phyloP scores from a whole-genome alignment of 164 flowering plant species.

The grape (Vitis vinifera) region DNA sequence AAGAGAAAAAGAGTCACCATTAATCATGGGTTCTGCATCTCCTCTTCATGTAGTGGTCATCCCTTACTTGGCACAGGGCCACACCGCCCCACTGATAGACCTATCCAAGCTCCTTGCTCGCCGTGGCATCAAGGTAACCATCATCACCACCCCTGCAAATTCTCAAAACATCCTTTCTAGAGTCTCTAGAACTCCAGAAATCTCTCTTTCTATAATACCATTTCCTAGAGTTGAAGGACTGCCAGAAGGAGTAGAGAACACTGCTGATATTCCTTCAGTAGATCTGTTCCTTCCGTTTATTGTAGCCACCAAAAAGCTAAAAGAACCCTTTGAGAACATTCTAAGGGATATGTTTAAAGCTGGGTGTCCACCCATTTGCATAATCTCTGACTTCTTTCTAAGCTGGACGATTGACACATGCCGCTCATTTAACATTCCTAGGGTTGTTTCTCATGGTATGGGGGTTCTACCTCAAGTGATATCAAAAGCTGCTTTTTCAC shows the following conservation, averaged over 20 bases:
- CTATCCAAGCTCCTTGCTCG: conserved; percentile 28
- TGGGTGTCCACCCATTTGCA: conserved; percentile 27
- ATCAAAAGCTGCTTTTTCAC: conserved; percentile 1
- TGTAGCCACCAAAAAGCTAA: conserved; percentile 21
- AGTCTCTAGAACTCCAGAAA: not conserved
- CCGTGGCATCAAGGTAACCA: conserved; percentile 20
- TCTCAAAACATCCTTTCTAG: conserved; percentile 8
- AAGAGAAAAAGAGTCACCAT: too few species aligned
- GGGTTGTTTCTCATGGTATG: conserved; percentile 45
- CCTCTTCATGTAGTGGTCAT: conserved; percentile 26
- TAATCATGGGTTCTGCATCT: not conserved
- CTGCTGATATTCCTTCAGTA: conserved; percentile 30
- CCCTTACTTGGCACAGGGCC: conserved; percentile 48
- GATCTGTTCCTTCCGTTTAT: conserved; percentile 17
- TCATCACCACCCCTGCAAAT: conserved; percentile 42
- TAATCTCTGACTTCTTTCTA: conserved; percentile 39
- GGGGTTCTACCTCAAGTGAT: conserved; percentile 32
- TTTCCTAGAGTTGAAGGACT: conserved; percentile 25
- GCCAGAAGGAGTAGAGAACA: conserved; percentile 35
- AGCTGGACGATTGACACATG: conserved; percentile 34
- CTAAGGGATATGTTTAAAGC: conserved; percentile 18
- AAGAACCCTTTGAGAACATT: conserved; percentile 19
- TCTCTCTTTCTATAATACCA: conserved; percentile 6
- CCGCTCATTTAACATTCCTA: conserved; percentile 24
- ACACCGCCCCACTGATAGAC: conserved; percentile 34